Base-by-base conservation (phyloP, 1,284 basidiomycete genomes). In the Flammula alnicola region DNA sequence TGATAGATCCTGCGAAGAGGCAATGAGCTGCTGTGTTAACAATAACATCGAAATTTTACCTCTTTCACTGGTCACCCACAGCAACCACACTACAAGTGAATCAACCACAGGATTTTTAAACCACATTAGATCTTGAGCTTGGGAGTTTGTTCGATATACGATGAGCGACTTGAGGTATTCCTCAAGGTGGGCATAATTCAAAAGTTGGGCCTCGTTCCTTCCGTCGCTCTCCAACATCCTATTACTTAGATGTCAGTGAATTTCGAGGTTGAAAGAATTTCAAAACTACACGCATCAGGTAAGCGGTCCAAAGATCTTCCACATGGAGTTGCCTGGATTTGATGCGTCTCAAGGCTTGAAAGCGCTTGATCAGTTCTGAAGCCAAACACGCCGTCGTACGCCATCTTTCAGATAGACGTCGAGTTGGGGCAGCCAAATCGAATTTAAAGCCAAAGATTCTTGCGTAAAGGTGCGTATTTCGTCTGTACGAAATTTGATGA, bases 211-310 rank as follows among this genome's bases (percentile, higher is more conserved):
- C 32, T 77, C 65, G 61, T 91, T 91, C 61, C 75, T 75, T 31
- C 84, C 84, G 56, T 90, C 84, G 61, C 84, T 84, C 69, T 91
- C 88, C 7, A 79, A 67, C 51, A 87, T 61, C 82, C 66, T 69
- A 20, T 36, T 19, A 32, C 44, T 39, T 31, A n/a, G 27, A 20
- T 40, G 20, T 44, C 25, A 44, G 25, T 33, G n/a, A 29, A 25
- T 12, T 30, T 22, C 11, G 29, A 19, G 20, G 11, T 17, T n/a
- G 20, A 40, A 27, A 42, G 29, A 16, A 41, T 31, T 17, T 11
- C 9, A 10, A 12, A 25, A 23, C 27, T 5, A 59, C 65, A 37
- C 44, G 67, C 67, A 91, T 86, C 51, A 89, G 56, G 61, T 84
- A 88, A 0, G 79, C 75, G 12, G 75, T 78, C 84, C 86, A 89